Conservation (phyloP, 2,329 filamentous ascomycete genomes). For the Fusarium chaquense region DNA sequence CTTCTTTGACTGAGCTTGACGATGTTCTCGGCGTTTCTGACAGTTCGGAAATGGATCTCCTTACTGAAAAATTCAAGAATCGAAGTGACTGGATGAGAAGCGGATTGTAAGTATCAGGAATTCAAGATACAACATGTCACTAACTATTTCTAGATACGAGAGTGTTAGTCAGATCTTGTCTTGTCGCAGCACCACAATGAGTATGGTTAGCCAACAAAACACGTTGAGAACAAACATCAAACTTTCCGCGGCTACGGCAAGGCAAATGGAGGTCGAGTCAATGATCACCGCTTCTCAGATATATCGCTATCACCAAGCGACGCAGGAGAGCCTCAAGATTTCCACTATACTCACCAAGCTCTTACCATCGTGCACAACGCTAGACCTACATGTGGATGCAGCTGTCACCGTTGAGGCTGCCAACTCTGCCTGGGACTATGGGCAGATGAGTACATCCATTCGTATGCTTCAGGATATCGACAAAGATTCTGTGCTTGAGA, state of each 20-base stretch:
- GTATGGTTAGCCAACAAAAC: constrained; percentile 78
- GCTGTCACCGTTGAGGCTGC: constrained; percentile 85
- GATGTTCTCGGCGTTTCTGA: constrained; percentile 76
- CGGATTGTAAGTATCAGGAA: constrained; percentile 71
- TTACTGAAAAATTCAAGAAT: constrained; percentile 72
- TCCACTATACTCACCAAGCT: constrained; percentile 86
- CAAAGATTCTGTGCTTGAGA: constrained; percentile 67
- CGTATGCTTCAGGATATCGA: constrained; percentile 84
- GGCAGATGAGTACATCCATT: constrained; percentile 89
- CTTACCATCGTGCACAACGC: constrained; percentile 72
- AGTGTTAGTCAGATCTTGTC: constrained; percentile 86
- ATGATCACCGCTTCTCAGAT: constrained; percentile 80
- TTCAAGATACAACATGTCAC: background rate
- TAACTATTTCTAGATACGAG: constrained; percentile 66
- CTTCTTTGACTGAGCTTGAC: constrained; percentile 83
- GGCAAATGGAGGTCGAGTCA: constrained; percentile 79
- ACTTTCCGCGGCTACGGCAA: constrained; percentile 72
- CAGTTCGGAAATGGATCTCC: constrained; percentile 69
- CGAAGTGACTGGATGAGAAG: constrained; percentile 85
- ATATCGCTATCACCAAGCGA: constrained; percentile 81
- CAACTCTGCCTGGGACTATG: constrained; percentile 92
- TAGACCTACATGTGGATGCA: constrained; percentile 82
- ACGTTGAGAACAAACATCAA: constrained; percentile 71
- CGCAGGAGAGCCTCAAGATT: constrained; percentile 88
- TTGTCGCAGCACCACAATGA: constrained; percentile 84